Percentiles rank a stretch among this genome's conserved stretches.
Conservation (phyloP, 352 stramenopile genomes). For the Pythium volutum region DNA sequence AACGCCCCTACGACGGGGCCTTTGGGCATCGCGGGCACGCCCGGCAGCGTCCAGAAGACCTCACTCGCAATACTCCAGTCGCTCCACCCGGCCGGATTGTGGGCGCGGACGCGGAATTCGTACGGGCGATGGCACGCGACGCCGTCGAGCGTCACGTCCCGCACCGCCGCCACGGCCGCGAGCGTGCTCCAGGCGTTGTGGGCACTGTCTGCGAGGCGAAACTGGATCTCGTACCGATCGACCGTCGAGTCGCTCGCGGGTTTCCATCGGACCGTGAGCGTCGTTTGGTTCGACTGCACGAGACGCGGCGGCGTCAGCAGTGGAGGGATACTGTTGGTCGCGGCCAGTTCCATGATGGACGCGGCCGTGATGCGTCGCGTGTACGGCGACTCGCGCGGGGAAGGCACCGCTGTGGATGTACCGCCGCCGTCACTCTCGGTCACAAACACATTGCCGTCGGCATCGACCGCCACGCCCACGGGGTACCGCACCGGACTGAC, state of each 20-base stretch:
- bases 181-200: constrained; percentile 53
- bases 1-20: constrained; percentile 51
- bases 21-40: constrained; percentile 36
- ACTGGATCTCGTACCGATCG: constrained; percentile 77
- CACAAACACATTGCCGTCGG: constrained; percentile 70
- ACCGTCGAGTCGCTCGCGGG: constrained; percentile 56
- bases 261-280: constrained; percentile 58
- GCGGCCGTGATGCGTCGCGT: constrained; percentile 55
- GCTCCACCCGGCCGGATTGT: constrained; percentile 67
- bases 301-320: constrained; percentile 38
- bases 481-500: constrained; percentile 58
- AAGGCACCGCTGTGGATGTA: neutral
- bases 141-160: constrained; percentile 40
- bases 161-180: constrained; percentile 29
- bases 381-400: constrained; percentile 10
- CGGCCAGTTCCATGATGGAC: constrained; percentile 59
- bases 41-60: constrained; percentile 59
- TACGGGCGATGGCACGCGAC: constrained; percentile 50
- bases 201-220: constrained; percentile 40
- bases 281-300: constrained; percentile 47
- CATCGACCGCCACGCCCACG: constrained; percentile 62
- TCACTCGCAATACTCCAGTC: constrained; percentile 52
- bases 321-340: constrained; percentile 35
- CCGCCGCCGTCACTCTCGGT: constrained; percentile 28
- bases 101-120: constrained; percentile 57